Conservation (phyloP, 2,329 filamentous ascomycete genomes). For the Xylogone sp. region DNA sequence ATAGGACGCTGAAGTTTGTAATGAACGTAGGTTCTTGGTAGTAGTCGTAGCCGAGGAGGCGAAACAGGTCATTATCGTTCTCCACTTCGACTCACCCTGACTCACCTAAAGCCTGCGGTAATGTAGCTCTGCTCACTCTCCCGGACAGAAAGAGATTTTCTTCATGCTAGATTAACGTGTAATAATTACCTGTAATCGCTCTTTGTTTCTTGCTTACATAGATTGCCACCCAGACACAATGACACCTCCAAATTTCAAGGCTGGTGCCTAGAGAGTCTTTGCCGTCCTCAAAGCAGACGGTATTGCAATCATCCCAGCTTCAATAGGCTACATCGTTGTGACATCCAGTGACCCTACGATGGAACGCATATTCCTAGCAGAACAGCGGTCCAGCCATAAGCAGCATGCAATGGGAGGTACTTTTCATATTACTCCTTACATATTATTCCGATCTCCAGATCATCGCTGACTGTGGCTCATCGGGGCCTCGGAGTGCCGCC, state of each 20-base stretch:
- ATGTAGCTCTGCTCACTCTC: background rate
- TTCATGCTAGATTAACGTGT: background rate
- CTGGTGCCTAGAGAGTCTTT: background rate
- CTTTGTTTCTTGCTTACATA: no score
- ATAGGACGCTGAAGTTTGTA: background rate
- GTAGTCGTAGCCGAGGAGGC: background rate
- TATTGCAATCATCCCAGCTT: background rate
- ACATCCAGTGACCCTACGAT: background rate
- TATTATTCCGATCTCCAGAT: no score
- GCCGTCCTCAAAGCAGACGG: background rate
- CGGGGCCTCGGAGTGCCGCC: no score
- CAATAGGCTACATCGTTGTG: background rate
- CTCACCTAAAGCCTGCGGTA: background rate
- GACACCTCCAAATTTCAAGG: background rate
- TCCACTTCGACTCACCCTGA: background rate
- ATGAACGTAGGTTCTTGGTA: background rate
- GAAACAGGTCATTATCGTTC: background rate
- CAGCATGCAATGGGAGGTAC: background rate
- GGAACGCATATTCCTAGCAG: background rate
- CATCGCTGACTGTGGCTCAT: no score
- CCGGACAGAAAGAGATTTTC: background rate
- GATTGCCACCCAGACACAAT: no score
- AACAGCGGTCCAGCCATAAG: background rate
- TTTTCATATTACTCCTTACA: no score
- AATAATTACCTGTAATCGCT: background rate